Conservation (phyloP, 2,329 filamentous ascomycete genomes). For the Ascochyta lentis region DNA sequence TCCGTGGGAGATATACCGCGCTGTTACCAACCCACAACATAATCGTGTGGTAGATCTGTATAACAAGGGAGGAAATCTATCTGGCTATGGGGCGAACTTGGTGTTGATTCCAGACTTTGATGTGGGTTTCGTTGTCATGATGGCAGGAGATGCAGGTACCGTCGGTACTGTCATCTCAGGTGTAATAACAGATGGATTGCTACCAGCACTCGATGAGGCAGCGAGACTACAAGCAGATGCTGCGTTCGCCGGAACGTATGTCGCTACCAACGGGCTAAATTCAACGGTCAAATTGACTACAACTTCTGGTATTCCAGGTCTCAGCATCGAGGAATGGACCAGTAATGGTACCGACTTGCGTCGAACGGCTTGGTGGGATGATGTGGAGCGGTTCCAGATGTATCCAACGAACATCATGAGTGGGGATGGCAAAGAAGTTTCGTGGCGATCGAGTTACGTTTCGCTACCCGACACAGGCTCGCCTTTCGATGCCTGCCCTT, state of each 20-base stretch:
- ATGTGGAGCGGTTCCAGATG: constrained; percentile 12
- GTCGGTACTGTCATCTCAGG: constrained; percentile 1
- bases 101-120: constrained; percentile 54
- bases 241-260: constrained; percentile 36
- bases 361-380: neutral
- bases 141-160: constrained; percentile 35
- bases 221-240: constrained; percentile 33
- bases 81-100: constrained; percentile 49
- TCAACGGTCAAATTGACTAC: constrained; percentile 36
- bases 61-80: constrained; percentile 53
- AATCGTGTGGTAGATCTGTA: constrained; percentile 45
- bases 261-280: constrained; percentile 26
- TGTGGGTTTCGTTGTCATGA: constrained; percentile 50
- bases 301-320: constrained; percentile 28
- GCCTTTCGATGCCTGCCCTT: constrained; percentile 20
- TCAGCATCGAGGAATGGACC: constrained; percentile 40
- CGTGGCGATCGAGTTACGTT: constrained; percentile 14
- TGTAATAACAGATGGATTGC: constrained; percentile 19
- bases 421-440: constrained; percentile 5
- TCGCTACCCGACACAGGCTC: constrained; percentile 5
- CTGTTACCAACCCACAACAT: constrained; percentile 10
- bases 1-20: constrained; percentile 51
- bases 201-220: constrained; percentile 34
- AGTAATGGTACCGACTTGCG: constrained; percentile 43
- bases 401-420: constrained; percentile 18